Conservation (phyloP, 768 basidiomycete genomes). For the Termitomyces sp. region DNA sequence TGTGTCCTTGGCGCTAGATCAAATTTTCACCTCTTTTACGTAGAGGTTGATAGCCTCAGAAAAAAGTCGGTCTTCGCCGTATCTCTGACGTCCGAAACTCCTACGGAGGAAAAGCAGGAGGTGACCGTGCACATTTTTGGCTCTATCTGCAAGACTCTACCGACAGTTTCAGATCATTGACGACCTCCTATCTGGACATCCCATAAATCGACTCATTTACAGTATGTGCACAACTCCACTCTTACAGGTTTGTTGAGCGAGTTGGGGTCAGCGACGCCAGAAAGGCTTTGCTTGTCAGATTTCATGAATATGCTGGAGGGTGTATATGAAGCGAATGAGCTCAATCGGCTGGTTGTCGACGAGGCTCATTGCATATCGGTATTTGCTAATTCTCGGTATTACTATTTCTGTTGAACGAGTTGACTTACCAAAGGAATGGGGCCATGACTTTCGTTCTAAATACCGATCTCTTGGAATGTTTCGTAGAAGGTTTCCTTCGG, state of each 20-base stretch:
- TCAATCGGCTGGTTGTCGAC: constrained; percentile 76
- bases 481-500: constrained; percentile 54
- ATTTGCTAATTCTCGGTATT: constrained; percentile 12
- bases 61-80: constrained; percentile 49
- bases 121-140: constrained; percentile 25
- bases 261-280: constrained; percentile 59
- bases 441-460: constrained; percentile 72
- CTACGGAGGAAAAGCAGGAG: constrained; percentile 43
- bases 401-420: neutral
- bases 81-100: constrained; percentile 64
- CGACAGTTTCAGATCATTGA: constrained; percentile 43
- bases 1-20: neutral
- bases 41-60: constrained; percentile 62
- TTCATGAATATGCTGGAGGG: constrained; percentile 44
- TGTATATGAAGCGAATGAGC: constrained; percentile 46
- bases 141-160: neutral
- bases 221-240: constrained; percentile 33
- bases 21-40: neutral
- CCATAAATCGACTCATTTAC: constrained; percentile 61
- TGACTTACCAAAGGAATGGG: constrained; percentile 60
- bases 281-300: constrained; percentile 54
- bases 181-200: constrained; percentile 56
- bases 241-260: neutral
- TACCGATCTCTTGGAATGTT: constrained; percentile 71
- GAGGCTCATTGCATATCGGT: constrained; percentile 88